Evolutionary conservation across 352 stramenopile genomes (phyloP).

Genomic region (Phytophthora fragariaefolia): DNA sequence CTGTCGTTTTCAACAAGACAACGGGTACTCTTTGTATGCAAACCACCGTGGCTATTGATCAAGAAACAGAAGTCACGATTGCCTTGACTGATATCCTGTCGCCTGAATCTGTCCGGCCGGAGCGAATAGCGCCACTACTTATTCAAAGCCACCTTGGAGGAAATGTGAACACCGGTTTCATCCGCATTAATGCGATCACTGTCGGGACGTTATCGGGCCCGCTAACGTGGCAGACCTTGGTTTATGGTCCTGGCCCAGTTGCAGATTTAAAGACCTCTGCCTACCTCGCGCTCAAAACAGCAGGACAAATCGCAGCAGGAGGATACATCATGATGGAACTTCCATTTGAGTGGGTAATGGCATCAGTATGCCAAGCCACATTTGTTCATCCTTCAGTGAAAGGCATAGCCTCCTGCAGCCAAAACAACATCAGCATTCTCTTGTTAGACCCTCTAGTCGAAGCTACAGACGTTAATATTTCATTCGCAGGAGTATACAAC

Average conservation of each 20-base stretch:
- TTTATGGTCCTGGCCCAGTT: conserved; percentile 57
- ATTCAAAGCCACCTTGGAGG: conserved; percentile 61
- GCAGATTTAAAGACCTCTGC: conserved; percentile 54
- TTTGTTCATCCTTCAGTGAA: conserved; percentile 48
- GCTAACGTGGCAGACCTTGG: conserved; percentile 52
- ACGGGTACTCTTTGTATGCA: conserved; percentile 39
- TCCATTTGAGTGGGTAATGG: conserved; percentile 53
- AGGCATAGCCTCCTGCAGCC: conserved; percentile 30
- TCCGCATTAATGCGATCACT: conserved; percentile 45
- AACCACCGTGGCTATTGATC: conserved; percentile 30
- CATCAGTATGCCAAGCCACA: conserved; percentile 33
- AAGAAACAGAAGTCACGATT: conserved; percentile 50
- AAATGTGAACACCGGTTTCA: conserved; percentile 47
- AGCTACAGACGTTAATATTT: conserved; percentile 42
- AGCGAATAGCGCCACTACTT: conserved; percentile 16
- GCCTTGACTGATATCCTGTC: conserved; percentile 52
- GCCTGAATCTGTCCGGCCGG: conserved; percentile 44
- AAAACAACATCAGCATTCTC: conserved; percentile 46
- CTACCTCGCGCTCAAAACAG: conserved; percentile 47
- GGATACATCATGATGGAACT: conserved; percentile 50
- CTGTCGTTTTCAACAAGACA: conserved; percentile 18
- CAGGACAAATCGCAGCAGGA: conserved; percentile 41
- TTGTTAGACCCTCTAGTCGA: conserved; percentile 49
- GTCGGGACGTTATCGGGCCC: conserved; percentile 44
- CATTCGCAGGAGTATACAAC: conserved; percentile 54